Conservation (phyloP, 768 basidiomycete genomes). For the Tricholoma matsutake region DNA sequence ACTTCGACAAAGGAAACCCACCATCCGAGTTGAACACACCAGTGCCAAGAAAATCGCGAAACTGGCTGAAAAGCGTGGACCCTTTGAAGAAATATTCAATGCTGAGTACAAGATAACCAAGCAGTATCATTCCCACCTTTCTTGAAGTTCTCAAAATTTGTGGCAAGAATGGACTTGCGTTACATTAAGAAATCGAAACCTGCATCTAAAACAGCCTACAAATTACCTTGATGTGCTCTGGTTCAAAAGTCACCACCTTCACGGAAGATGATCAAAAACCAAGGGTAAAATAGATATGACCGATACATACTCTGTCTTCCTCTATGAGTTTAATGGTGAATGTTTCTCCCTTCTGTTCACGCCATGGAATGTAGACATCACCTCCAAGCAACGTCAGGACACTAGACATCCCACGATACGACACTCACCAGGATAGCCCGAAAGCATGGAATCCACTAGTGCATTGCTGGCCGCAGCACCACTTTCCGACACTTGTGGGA, state of each 20-base stretch:
- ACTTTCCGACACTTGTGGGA: conserved; percentile 27
- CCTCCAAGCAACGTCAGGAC: conserved; percentile 17
- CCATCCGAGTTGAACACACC: conserved; percentile 64
- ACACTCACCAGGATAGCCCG: conserved; percentile 32
- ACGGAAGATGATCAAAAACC: background rate
- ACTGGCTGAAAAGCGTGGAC: conserved; percentile 20
- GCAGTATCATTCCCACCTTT: conserved; percentile 32
- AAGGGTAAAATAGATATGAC: background rate
- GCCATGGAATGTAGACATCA: conserved; percentile 24
- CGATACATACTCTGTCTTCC: conserved; percentile 28
- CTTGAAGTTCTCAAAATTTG: conserved; percentile 44
- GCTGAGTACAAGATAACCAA: background rate
- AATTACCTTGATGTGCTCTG: conserved; percentile 43
- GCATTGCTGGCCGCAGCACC: conserved; percentile 18
- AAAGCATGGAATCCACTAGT: conserved; percentile 21
- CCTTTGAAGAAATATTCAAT: conserved; percentile 13
- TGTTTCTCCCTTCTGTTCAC: conserved; percentile 21
- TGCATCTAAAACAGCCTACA: background rate
- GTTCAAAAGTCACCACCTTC: conserved; percentile 43
- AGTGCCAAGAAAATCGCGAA: conserved; percentile 43
- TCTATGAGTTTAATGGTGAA: conserved; percentile 22
- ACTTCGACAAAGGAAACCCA: conserved; percentile 18
- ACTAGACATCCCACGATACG: background rate
- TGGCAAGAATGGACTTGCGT: conserved; percentile 39
- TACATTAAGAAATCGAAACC: background rate